These are phyloP conservation scores for Nannizziopsis arthrosporioides DNA, from an alignment of 2,329 filamentous ascomycete species.

Conservation along the genomic window DNA sequence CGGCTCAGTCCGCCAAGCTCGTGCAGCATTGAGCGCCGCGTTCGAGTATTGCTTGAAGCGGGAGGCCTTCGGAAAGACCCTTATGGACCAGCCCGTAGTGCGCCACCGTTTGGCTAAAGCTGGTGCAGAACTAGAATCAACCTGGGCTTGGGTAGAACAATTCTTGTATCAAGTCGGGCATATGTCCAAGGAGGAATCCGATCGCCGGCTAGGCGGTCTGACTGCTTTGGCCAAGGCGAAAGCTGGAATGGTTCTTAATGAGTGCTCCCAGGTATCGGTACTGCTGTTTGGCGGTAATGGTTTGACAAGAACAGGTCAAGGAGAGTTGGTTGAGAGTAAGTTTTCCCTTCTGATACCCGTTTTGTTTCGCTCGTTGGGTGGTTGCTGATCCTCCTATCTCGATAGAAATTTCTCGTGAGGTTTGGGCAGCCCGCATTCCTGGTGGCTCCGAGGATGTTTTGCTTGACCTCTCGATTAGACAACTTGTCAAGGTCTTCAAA, in stretches of 20 bases:
- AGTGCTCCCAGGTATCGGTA: conserved; percentile 57
- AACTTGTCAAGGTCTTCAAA: conserved; percentile 57
- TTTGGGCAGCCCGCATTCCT: conserved; percentile 50
- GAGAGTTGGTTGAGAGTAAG: conserved; percentile 58
- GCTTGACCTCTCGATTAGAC: conserved; percentile 56
- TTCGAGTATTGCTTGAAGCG: conserved; percentile 54
- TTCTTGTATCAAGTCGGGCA: conserved; percentile 58
- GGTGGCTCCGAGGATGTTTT: conserved; percentile 64
- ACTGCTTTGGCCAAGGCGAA: conserved; percentile 64
- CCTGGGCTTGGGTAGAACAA: conserved; percentile 62
- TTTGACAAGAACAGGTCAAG: conserved; percentile 57
- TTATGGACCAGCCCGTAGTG: conserved; percentile 65
- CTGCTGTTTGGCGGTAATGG: conserved; percentile 65
- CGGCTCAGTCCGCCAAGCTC: conserved; percentile 49
- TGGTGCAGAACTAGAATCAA: conserved; percentile 55
- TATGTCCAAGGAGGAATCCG: conserved; percentile 39
- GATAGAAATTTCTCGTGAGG: conserved; percentile 51
- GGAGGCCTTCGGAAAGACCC: conserved; percentile 55
- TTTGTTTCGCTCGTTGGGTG: conserved; percentile 13
- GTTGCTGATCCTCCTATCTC: conserved; percentile 17
- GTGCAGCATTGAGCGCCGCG: conserved; percentile 48
- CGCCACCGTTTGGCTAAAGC: conserved; percentile 60
- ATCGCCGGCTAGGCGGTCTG: conserved; percentile 53
- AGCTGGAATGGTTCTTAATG: conserved; percentile 57
- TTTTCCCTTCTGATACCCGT: conserved; percentile 19